Conservation (phyloP, 2,329 filamentous ascomycete species). For the Neofusicoccum kwambonambiense region DNA sequence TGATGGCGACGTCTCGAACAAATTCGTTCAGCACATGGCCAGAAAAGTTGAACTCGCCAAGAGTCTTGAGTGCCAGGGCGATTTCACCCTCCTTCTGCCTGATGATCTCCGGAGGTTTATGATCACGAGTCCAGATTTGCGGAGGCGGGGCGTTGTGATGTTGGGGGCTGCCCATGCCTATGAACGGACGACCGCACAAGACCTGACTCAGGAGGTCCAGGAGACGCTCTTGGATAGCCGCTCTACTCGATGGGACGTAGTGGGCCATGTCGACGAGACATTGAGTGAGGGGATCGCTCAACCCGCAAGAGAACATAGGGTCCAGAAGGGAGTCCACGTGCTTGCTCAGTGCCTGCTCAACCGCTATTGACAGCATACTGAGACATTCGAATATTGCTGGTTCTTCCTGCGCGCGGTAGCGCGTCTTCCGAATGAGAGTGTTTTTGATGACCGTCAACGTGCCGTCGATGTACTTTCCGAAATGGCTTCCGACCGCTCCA, state of each 20-base stretch:
- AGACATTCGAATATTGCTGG: constrained; percentile 94
- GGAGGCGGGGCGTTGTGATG: constrained; percentile 79
- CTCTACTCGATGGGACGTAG: constrained; percentile 92
- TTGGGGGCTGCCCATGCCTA: constrained; percentile 79
- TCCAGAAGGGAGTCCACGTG: constrained; percentile 96
- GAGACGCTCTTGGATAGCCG: constrained; percentile 88
- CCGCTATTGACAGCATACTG: constrained; percentile 90
- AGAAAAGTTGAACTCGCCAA: constrained; percentile 93
- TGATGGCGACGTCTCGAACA: constrained; percentile 94
- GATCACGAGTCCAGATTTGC: constrained; percentile 82
- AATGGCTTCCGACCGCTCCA: constrained; percentile 91
- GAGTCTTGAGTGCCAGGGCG: constrained; percentile 86
- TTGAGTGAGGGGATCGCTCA: constrained; percentile 90
- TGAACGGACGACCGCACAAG: constrained; percentile 86
- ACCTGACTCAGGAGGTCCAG: constrained; percentile 94
- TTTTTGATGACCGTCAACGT: constrained; percentile 93
- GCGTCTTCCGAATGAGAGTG: constrained; percentile 77
- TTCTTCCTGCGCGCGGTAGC: constrained; percentile 55
- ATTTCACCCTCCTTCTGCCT: constrained; percentile 82
- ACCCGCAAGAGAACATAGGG: constrained; percentile 93
- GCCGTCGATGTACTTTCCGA: constrained; percentile 90
- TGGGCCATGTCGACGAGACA: constrained; percentile 98
- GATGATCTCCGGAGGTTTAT: constrained; percentile 77
- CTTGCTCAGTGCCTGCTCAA: constrained; percentile 95
- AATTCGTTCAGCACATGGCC: constrained; percentile 95